Conservation (phyloP, 1,139 yeast species). For the Candida labiduridarum region DNA sequence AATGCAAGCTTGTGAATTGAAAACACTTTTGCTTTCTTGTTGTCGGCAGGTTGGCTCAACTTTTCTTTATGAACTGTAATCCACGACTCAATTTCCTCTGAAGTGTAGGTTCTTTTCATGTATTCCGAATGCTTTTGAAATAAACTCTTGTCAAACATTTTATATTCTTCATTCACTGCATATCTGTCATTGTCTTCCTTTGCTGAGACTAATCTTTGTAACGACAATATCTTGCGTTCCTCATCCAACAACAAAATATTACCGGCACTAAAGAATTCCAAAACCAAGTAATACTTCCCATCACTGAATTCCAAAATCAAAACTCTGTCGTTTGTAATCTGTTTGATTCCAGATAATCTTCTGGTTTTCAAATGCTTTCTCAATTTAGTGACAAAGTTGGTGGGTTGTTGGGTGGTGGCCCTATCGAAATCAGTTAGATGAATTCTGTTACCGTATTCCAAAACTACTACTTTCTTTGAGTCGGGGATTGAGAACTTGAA, state of each 20-base stretch:
- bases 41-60: conserved; percentile 18
- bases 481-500: conserved; percentile 85
- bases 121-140: conserved; percentile 10
- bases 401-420: conserved; percentile 78
- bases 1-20: conserved; percentile 75
- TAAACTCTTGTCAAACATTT: conserved; percentile 51
- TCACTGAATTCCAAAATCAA: conserved; percentile 81
- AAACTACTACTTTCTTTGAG: conserved; percentile 69
- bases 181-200: conserved; percentile 61
- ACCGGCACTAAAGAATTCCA: conserved; percentile 96
- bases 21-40: conserved; percentile 47
- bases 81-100: conserved; percentile 52
- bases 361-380: conserved; percentile 85
- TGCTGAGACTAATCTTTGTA: conserved; percentile 79
- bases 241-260: conserved; percentile 79
- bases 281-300: conserved; percentile 72
- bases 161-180: conserved; percentile 74
- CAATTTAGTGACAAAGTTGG: conserved; percentile 81
- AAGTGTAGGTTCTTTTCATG: conserved; percentile 23
- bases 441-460: conserved; percentile 85
- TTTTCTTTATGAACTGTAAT: conserved; percentile 40
- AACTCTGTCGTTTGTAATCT: conserved; percentile 78
- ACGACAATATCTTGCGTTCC: conserved; percentile 63
- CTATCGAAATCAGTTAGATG: conserved; percentile 82
- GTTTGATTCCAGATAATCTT: conserved; percentile 71